Base-by-base conservation (phyloP, 371 early-diverging fungal genomes). In the Umbelopsis sp. region DNA sequence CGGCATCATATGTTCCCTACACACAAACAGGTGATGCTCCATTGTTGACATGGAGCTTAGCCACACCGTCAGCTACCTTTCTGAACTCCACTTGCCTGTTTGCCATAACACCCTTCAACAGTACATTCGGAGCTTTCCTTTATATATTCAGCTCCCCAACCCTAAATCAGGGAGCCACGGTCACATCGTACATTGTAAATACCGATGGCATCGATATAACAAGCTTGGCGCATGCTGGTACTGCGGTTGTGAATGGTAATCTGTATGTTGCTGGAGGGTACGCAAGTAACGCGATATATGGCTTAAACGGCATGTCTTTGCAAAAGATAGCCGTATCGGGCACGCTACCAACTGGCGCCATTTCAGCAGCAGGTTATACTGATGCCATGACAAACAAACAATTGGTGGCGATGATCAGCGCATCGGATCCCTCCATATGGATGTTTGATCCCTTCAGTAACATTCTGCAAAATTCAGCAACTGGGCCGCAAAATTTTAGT, bases 351-450 rank as follows among this genome's bases (percentile, higher is more conserved):
- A 57, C 57, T 7, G 57, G 57, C 29, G 57, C 57, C 35, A 35
- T 57, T 29, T 35, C 57, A 35, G 57, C 57, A 25, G n/a, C 57
- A 11, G 29, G 29, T 8, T 29, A 25, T 18, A 35, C 18, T 37
- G 57, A 57, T 57, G 18, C 57, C 18, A 57, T 11, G 32, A 57
- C 57, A 57, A 57, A 57, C 35, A 57, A 57, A 57, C 57, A 57
- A n/a, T 35, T 35, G 35, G 35, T 57, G 57, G 57, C 57, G 35
- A 57, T 57, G 57, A 57, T 57, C 57, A 57, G 57, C 57, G 57
- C 57, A 3, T 29, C 57, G 7, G 57, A 57, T 57, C 57, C 57
- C 35, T 57, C 57, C 18, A 57, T 57, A 18, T 57, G 57, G 57
- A 57, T 57, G 35, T 57, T 35, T 35, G 57, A 57, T 35, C 57